Evolutionary conservation across 495 filamentous ascomycete genomes (phyloP).

Genomic region (Aspergillus leporis): DNA sequence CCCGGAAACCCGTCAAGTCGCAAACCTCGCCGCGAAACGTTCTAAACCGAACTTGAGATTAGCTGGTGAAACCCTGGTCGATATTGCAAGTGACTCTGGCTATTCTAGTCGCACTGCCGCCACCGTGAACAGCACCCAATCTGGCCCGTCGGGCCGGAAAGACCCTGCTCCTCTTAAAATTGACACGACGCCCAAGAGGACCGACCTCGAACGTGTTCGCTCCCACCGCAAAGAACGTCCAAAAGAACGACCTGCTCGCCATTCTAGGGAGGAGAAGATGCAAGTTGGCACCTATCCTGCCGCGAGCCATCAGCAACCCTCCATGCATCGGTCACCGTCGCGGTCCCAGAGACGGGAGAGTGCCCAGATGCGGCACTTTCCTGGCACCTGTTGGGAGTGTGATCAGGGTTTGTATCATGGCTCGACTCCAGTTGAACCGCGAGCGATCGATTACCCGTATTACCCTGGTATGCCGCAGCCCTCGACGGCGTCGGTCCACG

Average conservation of each 20-base stretch:
- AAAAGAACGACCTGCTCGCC: slow-evolving; percentile 32
- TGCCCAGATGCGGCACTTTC: slow-evolving; percentile 28
- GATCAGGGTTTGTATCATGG: slow-evolving; percentile 34
- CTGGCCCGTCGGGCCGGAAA: slow-evolving; percentile 48
- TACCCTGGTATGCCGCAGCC: slow-evolving; percentile 21
- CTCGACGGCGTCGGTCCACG: slow-evolving; percentile 28
- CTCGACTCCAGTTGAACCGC: slow-evolving; percentile 35
- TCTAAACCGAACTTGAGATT: slow-evolving; percentile 48
- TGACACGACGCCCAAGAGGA: slow-evolving; percentile 34
- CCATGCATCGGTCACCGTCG: slow-evolving; percentile 35
- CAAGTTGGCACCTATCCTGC: slow-evolving; percentile 36
- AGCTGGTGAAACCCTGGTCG: slow-evolving; percentile 37
- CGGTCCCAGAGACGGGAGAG: slow-evolving; percentile 39
- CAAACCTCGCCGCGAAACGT: slow-evolving; percentile 55
- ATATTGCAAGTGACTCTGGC: slow-evolving; percentile 61
- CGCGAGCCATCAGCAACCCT: slow-evolving; percentile 30
- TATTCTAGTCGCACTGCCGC: slow-evolving; percentile 65
- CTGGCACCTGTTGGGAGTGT: slow-evolving; percentile 34
- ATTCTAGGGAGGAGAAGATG: slow-evolving; percentile 39
- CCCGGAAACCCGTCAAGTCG: slow-evolving; percentile 50
- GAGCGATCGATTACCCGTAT: slow-evolving; percentile 31
- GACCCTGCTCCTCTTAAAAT: slow-evolving; percentile 44
- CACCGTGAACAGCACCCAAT: slow-evolving; percentile 56
- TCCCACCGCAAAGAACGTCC: slow-evolving; percentile 37
- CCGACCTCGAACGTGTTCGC: slow-evolving; percentile 33